Conservation (phyloP, 2,329 filamentous ascomycete species). For the Hypoxylon sp. region DNA sequence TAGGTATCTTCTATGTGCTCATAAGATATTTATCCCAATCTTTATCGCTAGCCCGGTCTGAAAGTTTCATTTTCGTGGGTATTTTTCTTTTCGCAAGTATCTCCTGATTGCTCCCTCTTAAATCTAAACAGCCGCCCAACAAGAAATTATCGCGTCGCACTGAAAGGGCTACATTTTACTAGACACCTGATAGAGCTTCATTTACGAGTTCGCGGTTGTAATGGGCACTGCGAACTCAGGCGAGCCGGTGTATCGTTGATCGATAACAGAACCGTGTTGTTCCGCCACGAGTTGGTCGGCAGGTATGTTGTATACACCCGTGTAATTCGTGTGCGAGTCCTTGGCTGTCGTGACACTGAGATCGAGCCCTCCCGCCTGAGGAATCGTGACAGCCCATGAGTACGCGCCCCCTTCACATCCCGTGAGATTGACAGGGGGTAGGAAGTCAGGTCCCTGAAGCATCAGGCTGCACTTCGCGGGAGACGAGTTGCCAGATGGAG, state of each 20-base stretch:
- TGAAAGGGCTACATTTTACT: background rate
- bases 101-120: background rate
- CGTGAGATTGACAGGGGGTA: conserved; percentile 41
- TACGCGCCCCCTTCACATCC: conserved; percentile 43
- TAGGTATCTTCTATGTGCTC: conserved; percentile 7
- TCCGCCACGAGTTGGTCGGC: conserved; percentile 41
- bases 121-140: background rate
- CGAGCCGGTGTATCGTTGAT: conserved; percentile 44
- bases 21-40: conserved; percentile 2
- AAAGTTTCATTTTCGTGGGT: conserved; percentile 1
- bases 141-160: background rate
- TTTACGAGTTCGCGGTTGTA: background rate
- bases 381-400: conserved; percentile 31
- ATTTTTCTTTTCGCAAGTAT: conserved; percentile 8
- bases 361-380: conserved; percentile 29
- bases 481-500: conserved; percentile 30
- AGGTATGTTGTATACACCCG: conserved; percentile 41
- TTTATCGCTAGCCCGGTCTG: background rate
- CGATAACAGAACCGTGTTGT: conserved; percentile 38
- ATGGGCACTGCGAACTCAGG: conserved; percentile 34
- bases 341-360: conserved; percentile 43
- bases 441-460: conserved; percentile 45
- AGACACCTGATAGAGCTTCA: background rate
- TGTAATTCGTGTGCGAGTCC: conserved; percentile 43
- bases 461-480: conserved; percentile 43